Evolutionary conservation across 106 monocot genomes (phyloP), one percentile per base, ranked within the genome.

Genomic region (Agapanthus africanus): DNA sequence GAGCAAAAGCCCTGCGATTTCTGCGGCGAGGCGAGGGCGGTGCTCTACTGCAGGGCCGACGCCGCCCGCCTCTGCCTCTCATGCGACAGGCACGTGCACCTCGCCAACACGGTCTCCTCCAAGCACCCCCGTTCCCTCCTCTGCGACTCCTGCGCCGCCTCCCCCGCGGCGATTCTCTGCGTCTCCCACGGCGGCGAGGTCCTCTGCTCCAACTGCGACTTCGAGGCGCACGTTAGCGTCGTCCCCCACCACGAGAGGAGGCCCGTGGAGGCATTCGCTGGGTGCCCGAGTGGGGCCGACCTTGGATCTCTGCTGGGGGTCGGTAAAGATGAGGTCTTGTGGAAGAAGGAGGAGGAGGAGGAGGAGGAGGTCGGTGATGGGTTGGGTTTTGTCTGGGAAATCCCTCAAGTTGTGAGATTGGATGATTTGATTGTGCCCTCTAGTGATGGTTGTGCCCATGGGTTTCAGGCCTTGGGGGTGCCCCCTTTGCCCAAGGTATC

Each of bases 11-110:
- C 8, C 27, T 76, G 76, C 63, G 76, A 70, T 7, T 76, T 39
- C 44, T 76, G 76, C 76, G 33, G 38, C 28, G 36, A 62, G 31
- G 25, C 46, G 50, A 16, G 19, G 49, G 70, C 76, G 38, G 49
- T 70, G 38, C 57, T 76, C 18, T 52, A 70, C 76, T 76, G 76
- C 63, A 41, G 70, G 18, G 76, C 76, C 16, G 76, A 76, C 50
- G 27, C 76, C 25, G 70, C 76, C 15, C 15, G 52, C 41, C 76
- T 76, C 11, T 76, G 76, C 76, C 76, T 76, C 11, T 22, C 73
- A 37, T 84, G 84, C 74, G 84, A 84, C 69, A 76, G 69, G 65
- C 77, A 77, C 31, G 84, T 85, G 40, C 85, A 85, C 81, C 41
- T 66, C 34, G 85, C 85, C 67, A 87, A 87, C 76, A 42, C 78